A percentile compares a stretch with the other conserved stretches of the same genome.
These are phyloP conservation scores for Fusarium hainanense DNA, from an alignment of 2,329 filamentous ascomycete species.

Conservation along the genomic window DNA sequence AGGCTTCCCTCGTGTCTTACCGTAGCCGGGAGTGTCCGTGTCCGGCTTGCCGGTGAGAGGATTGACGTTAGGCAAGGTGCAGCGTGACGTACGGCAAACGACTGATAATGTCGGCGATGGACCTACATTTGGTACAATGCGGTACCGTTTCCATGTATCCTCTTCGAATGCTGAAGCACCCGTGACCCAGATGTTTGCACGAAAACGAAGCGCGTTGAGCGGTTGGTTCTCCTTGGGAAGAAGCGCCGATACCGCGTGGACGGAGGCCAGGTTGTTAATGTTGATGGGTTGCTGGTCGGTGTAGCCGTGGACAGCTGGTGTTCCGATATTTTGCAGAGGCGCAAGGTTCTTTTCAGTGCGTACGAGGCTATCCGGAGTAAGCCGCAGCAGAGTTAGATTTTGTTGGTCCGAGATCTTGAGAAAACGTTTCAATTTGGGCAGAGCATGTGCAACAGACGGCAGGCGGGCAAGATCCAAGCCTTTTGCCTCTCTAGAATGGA, in stretches of 20 bases:
- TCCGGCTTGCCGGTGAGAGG: slow-evolving; percentile 21
- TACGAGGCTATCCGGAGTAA: slow-evolving; percentile 21
- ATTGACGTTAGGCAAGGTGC: slow-evolving; percentile 34
- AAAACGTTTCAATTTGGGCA: slow-evolving; percentile 26
- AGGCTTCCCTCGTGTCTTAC: slow-evolving; percentile 36
- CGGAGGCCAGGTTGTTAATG: slow-evolving; percentile 30
- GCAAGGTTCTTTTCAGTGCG: slow-evolving; percentile 30
- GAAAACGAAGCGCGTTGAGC: slow-evolving; percentile 34
- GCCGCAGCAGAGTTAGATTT: slow-evolving; percentile 17
- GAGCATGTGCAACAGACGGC: slow-evolving; percentile 1
- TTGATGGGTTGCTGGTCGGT: slow-evolving; percentile 39
- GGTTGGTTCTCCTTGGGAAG: slow-evolving; percentile 29
- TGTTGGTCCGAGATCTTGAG: slow-evolving; percentile 25
- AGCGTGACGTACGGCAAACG: slow-evolving; percentile 36
- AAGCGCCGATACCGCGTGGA: slow-evolving; percentile 28
- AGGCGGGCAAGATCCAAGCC: slow-evolving; percentile 15
- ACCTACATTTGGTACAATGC: neutral
- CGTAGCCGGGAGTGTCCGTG: slow-evolving; percentile 1
- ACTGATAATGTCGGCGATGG: slow-evolving; percentile 18
- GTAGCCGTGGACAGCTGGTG: slow-evolving; percentile 32
- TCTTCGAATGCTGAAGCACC: slow-evolving; percentile 30
- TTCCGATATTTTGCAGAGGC: slow-evolving; percentile 22
- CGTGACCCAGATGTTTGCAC: slow-evolving; percentile 35
- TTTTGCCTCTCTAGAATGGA: slow-evolving; percentile 24
- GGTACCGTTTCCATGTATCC: slow-evolving; percentile 32